Base-by-base conservation (phyloP, 1,284 basidiomycete genomes). In the Cutaneotrichosporon cutaneum region DNA sequence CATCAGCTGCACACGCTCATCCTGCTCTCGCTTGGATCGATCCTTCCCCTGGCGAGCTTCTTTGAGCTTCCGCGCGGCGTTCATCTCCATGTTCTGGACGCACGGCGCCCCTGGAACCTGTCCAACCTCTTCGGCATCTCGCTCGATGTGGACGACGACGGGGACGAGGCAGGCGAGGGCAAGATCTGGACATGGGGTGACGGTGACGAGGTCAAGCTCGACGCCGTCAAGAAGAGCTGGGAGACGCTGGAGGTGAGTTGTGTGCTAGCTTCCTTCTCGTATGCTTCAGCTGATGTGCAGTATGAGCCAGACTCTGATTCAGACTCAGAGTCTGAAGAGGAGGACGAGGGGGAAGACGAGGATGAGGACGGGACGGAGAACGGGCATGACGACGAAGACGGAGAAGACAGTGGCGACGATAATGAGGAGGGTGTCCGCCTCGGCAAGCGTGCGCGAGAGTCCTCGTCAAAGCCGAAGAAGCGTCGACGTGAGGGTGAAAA, bases 21-120 rank as follows among this genome's bases (percentile, higher is more conserved):
- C 56, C 84, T 99, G 50, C 79, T 99, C 54, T 97, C 97, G 69
- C 90, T 99, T 79, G 96, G 96, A 47, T 88, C 89, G 1, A 86
- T 95, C 56, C 84, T 94, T 36, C 90, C 95, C 66, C 83, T 99
- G 8, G 85, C 90, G 1, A 69, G 77, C n/a, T 81, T 80, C 67
- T 82, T 83, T 62, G 71, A 75, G 0, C 68, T 80, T 0, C 75
- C 72, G 44, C 67, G 59, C 36, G 68, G 71, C 72, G 67, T 82
- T 88, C 86, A 85, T 21, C 85, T 94, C 32, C 96, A 99, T 81
- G 87, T 99, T 71, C 90, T 99, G 77, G 96, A 99, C 78, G 92
- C 94, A 9, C 87, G 89, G 57, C 85, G 96, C 42, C 96, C 96
- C 6, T 88, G 91, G 78, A 94, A 95, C 78, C 82, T 99, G 72